A percentile compares a stretch with the other conserved stretches of the same genome.
phyloP scores from a whole-genome alignment of 805 yeast species.

The Pichia nakasei region DNA sequence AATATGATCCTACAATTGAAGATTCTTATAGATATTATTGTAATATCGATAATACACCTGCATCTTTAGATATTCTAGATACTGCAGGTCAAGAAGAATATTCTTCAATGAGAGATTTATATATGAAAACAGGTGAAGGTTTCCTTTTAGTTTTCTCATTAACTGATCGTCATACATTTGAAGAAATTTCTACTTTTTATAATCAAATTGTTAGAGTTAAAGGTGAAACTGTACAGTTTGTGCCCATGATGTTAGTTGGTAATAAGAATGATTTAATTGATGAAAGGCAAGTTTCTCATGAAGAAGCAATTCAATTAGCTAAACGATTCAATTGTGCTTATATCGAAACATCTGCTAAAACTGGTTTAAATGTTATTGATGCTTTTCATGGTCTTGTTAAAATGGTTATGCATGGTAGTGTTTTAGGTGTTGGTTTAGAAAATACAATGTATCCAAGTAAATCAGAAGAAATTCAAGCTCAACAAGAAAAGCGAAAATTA shows the following conservation, averaged over 20 bases:
- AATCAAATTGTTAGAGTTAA: constrained; percentile 36
- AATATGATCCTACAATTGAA: constrained; percentile 97
- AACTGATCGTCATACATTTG: constrained; percentile 76
- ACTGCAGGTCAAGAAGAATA: constrained; percentile 99
- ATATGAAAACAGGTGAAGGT: constrained; percentile 95
- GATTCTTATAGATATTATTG: constrained; percentile 85
- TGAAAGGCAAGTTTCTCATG: constrained; percentile 54
- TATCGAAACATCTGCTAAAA: constrained; percentile 90
- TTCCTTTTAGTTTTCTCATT: constrained; percentile 83
- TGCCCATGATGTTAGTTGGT: constrained; percentile 74
- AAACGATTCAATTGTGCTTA: constrained; percentile 61
- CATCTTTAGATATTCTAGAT: constrained; percentile 80
- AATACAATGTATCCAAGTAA: constrained; percentile 23
- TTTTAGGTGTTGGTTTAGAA: constrained; percentile 19
- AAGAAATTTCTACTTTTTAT: constrained; percentile 69
- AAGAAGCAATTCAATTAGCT: constrained; percentile 57
- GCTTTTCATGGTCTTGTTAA: constrained; percentile 30
- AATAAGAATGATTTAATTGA: constrained; percentile 61
- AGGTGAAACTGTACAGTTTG: constrained; percentile 44
- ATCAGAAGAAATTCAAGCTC: constrained; percentile 16
- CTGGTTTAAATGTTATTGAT: constrained; percentile 64
- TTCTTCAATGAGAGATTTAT: constrained; percentile 87
- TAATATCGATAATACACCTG: constrained; percentile 69
- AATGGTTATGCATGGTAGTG: constrained; percentile 22
- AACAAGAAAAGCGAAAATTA: constrained; percentile 3